Percentiles rank a stretch among this genome's conserved stretches.
Conservation (phyloP, 768 basidiomycete genomes). For the Termitomyces titanicus region DNA sequence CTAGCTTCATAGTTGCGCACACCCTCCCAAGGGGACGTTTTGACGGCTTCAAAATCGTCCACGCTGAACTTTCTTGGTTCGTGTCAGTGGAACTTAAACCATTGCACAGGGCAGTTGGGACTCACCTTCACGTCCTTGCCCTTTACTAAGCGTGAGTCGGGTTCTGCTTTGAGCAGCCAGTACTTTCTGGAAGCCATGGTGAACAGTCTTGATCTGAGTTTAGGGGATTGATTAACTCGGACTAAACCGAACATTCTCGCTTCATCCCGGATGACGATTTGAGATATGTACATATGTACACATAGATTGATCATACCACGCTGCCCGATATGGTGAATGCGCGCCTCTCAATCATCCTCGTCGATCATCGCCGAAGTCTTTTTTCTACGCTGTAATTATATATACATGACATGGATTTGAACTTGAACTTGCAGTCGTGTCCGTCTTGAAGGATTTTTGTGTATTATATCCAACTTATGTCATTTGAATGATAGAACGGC, state of each 20-base stretch:
- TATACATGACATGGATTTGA: too few relatives aligned
- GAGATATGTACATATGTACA: too few relatives aligned
- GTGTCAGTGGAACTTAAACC: background rate
- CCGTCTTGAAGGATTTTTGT: too few relatives aligned
- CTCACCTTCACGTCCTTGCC: constrained; percentile 82
- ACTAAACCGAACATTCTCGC: background rate
- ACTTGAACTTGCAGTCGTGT: too few relatives aligned
- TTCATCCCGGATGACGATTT: background rate
- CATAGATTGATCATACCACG: too few relatives aligned
- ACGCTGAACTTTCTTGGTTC: constrained; percentile 63
- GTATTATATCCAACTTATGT: too few relatives aligned
- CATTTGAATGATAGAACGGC: too few relatives aligned
- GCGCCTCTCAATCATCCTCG: too few relatives aligned
- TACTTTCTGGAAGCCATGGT: constrained; percentile 24
- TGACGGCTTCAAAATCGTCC: constrained; percentile 74
- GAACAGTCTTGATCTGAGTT: background rate
- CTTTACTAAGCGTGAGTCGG: constrained; percentile 78
- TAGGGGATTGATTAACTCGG: background rate
- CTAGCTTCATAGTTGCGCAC: constrained; percentile 81
- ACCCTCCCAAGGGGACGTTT: constrained; percentile 82
- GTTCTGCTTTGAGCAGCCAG: constrained; percentile 88
- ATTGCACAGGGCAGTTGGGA: background rate
- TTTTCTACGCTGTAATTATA: too few relatives aligned
- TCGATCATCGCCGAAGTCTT: too few relatives aligned
- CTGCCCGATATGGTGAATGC: too few relatives aligned